Evolutionary conservation across 1,284 basidiomycete species (phyloP).

Genomic region (Apiotrichum laibachii): DNA sequence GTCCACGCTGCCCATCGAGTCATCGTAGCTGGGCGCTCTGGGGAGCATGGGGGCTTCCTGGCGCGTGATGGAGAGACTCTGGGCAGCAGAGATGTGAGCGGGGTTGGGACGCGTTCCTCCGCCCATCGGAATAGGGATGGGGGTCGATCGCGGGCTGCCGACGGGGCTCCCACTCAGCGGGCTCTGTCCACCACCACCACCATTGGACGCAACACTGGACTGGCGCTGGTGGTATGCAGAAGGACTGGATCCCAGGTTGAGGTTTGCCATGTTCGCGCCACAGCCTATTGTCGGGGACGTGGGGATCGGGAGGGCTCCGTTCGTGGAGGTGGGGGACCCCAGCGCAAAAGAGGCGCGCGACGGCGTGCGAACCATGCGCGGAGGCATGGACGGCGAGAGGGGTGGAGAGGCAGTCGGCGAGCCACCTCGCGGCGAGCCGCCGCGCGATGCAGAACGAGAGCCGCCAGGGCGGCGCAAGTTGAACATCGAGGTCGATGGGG

Average conservation of each 20-base stretch:
- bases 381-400: neutral
- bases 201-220: neutral
- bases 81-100: neutral
- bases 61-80: constrained; percentile 4
- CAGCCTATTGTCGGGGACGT: too few species aligned
- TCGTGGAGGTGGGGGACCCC: too few species aligned
- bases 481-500: constrained; percentile 13
- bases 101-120: neutral
- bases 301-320: too few species aligned
- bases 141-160: neutral
- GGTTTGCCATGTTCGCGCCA: too few species aligned
- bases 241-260: too few species aligned
- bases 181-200: neutral
- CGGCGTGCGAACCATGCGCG: neutral
- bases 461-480: constrained; percentile 6
- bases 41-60: constrained; percentile 4
- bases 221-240: too few species aligned
- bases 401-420: neutral
- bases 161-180: neutral
- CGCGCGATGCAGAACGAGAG: neutral
- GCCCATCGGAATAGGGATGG: neutral
- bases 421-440: neutral
- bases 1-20: neutral
- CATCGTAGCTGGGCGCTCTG: constrained; percentile 1
- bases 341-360: neutral